Percentiles rank a stretch among this genome's conserved stretches.
phyloP scores from a whole-genome alignment of 148 eudicot species.

The Arbutus unedo region DNA sequence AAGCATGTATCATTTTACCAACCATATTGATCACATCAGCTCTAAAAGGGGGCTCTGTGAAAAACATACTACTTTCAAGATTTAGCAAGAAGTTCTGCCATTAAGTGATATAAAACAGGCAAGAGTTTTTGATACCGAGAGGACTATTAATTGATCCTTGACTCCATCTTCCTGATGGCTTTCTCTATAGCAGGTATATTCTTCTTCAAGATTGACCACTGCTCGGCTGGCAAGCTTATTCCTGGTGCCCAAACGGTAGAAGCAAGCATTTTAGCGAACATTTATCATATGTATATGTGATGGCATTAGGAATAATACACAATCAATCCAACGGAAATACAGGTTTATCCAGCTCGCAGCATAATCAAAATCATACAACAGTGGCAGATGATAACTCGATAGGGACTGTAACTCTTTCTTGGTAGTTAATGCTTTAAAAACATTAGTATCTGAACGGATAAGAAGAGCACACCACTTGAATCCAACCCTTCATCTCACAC shows the following conservation, averaged over 20 bases:
- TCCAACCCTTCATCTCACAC: no score
- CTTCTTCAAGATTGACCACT: constrained; percentile 75
- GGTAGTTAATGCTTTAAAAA: background rate
- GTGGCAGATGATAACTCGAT: background rate
- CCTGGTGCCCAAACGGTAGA: constrained; percentile 34
- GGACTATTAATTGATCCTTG: constrained; percentile 22
- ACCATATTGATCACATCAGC: background rate
- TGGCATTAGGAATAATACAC: background rate
- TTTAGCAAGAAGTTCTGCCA: background rate
- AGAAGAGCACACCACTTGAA: no score
- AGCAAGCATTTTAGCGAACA: background rate
- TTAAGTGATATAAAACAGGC: background rate
- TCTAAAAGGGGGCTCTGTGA: background rate
- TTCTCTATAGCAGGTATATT: constrained; percentile 77
- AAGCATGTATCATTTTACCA: background rate
- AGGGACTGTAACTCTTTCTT: background rate
- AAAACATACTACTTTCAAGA: background rate
- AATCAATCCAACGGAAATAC: background rate
- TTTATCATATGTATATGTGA: background rate
- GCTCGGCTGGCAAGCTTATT: constrained; percentile 83
- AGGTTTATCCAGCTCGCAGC: background rate
- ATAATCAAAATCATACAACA: background rate
- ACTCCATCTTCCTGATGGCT: constrained; percentile 74
- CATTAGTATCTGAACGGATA: no score
- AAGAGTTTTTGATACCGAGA: background rate